These are phyloP conservation scores for Monosporascus sp. DNA, from an alignment of 2,329 filamentous ascomycete species.

Conservation along the genomic window DNA sequence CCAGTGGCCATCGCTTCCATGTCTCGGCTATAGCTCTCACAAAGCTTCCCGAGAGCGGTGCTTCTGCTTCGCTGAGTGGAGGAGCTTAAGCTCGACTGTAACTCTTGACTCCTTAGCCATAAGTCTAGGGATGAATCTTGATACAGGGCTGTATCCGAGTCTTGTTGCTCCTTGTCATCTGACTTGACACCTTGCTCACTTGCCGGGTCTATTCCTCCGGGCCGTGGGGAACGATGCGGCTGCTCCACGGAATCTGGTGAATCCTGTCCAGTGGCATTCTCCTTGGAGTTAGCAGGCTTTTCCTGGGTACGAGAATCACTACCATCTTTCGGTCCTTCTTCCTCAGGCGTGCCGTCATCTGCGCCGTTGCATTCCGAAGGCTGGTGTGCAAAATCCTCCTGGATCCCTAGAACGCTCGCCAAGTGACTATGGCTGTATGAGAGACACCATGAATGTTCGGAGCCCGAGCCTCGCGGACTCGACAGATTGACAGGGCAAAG, in stretches of 20 bases:
- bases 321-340: background rate
- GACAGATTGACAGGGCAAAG: constrained; percentile 15
- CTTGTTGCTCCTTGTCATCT: background rate
- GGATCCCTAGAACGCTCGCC: constrained; percentile 15
- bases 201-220: background rate
- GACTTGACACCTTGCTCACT: background rate
- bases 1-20: background rate
- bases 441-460: constrained; percentile 23
- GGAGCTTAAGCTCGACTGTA: constrained; percentile 13
- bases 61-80: constrained; percentile 16
- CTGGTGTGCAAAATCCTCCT: constrained; percentile 7
- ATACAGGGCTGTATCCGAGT: constrained; percentile 8
- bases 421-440: constrained; percentile 22
- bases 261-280: background rate
- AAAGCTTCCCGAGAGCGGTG: constrained; percentile 6
- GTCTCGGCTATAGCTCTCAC: constrained; percentile 2
- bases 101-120: constrained; percentile 25
- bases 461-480: constrained; percentile 17
- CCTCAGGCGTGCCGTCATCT: background rate
- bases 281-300: background rate
- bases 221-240: background rate
- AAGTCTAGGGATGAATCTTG: constrained; percentile 23
- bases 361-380: constrained; percentile 6
- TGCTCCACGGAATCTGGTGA: background rate
- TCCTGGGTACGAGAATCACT: background rate